Evolutionary conservation across 2,329 filamentous ascomycete species (phyloP), one percentile per base, ranked within the genome.

Genomic region (Aspergillus sp.): DNA sequence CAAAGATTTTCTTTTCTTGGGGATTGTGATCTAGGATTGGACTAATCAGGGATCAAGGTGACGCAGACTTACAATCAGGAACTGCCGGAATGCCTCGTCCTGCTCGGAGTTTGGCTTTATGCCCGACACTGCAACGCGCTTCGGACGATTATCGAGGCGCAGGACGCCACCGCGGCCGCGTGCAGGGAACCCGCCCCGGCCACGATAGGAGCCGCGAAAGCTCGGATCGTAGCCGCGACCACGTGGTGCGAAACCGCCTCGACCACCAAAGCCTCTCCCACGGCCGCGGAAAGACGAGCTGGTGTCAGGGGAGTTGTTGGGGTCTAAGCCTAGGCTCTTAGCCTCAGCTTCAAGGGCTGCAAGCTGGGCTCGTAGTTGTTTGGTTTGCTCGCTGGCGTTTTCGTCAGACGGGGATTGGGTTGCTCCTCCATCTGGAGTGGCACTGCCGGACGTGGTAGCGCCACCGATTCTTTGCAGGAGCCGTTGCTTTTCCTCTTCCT

Each of bases 141-240:
- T 80, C 3, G 84, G 82, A 24, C 84, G 75, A 63, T 86, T 86
- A 65, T 87, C 84, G 5, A 87, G 75, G 61, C 83, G 77, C 64
- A 81, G 78, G 15, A 84, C 82, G 54, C 78, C 79, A 33, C 81
- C 79, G 24, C 77, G 77, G 17, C 75, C 71, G 37, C 75, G 71
- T 46, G 68, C 65, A 33, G 59, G 20, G 51, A 54, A 41, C 34
- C 69, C 70, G 51, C 75, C 76, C 51, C 77, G 76, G 3, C 80
- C 80, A 46, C 78, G 75, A 65, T 72, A 77, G 46, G 68, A 68
- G 47, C 74, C 74, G 33, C 69, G 70, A 61, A 67, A 78, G 11
- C 71, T 70, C 30, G 74, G 70, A 50, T 76, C 73, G 58, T 72
- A 78, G 11, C 69, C 72, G 22, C 78, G 74, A 8, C 77, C 79